These are phyloP conservation scores for Cytospora chrysosperma DNA, from an alignment of 2,329 filamentous ascomycete genomes.

Conservation along the genomic window DNA sequence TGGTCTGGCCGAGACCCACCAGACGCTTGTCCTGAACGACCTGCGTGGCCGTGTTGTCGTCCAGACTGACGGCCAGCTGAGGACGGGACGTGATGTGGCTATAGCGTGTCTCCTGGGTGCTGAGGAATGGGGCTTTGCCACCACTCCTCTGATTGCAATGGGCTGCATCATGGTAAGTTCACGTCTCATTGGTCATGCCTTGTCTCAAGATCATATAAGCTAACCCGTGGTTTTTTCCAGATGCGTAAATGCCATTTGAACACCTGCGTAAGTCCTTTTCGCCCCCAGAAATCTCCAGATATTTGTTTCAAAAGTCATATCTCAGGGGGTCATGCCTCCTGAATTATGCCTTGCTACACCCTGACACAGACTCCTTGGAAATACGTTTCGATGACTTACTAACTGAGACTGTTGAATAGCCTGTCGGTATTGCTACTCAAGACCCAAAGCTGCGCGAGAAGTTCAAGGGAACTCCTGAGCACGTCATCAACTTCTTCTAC, in stretches of 20 bases:
- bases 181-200: too few species aligned
- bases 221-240: too few species aligned
- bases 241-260: slow-evolving; percentile 60
- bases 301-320: too few species aligned
- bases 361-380: too few species aligned
- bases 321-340: too few species aligned
- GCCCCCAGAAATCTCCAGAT: too few species aligned
- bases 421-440: slow-evolving; percentile 93
- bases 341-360: too few species aligned
- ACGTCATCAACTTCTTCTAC: slow-evolving; percentile 99
- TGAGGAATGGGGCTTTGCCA: slow-evolving; percentile 98
- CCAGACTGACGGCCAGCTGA: slow-evolving; percentile 91
- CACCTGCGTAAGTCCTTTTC: too few species aligned
- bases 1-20: slow-evolving; percentile 94
- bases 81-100: slow-evolving; percentile 89
- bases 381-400: too few species aligned
- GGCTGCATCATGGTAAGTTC: slow-evolving; percentile 96
- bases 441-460: slow-evolving; percentile 93
- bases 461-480: slow-evolving; percentile 88
- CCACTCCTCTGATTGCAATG: slow-evolving; percentile 92
- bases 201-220: too few species aligned
- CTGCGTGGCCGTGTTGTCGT: slow-evolving; percentile 93
- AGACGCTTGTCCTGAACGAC: slow-evolving; percentile 93
- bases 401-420: too few species aligned
- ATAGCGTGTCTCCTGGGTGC: slow-evolving; percentile 93